Conservation (phyloP, 805 yeast species). For the Candida quercuum region DNA sequence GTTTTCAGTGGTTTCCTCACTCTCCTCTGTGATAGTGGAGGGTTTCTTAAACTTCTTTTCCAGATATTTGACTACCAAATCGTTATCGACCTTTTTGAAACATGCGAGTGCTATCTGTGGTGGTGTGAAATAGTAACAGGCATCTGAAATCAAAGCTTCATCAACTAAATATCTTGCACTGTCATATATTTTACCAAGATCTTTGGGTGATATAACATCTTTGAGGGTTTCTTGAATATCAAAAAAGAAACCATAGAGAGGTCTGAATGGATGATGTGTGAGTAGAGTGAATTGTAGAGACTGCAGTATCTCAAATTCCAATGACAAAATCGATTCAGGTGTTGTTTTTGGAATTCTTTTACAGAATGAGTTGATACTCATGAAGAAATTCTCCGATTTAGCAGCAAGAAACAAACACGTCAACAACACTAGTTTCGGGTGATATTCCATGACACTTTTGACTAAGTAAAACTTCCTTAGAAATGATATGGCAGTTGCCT, state of each 20-base stretch:
- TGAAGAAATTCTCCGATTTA: conserved; percentile 86
- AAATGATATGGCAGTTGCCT: conserved; percentile 77
- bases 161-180: conserved; percentile 59
- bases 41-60: conserved; percentile 45
- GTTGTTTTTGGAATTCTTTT: conserved; percentile 62
- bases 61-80: conserved; percentile 61
- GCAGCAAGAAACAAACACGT: conserved; percentile 88
- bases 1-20: conserved; percentile 8
- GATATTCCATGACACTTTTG: conserved; percentile 80
- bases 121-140: conserved; percentile 74
- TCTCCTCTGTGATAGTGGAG: conserved; percentile 9
- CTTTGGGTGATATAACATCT: conserved; percentile 40
- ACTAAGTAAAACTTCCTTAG: conserved; percentile 74
- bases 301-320: conserved; percentile 75
- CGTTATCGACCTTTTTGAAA: conserved; percentile 60
- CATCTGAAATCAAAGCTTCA: conserved; percentile 73
- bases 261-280: conserved; percentile 85
- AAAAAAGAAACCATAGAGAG: conserved; percentile 90
- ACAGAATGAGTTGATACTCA: conserved; percentile 77
- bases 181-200: conserved; percentile 67
- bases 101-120: conserved; percentile 95
- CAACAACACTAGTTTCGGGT: conserved; percentile 77
- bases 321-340: conserved; percentile 61
- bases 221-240: conserved; percentile 67
- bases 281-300: conserved; percentile 71